Evolutionary conservation across 305 asterid genomes (phyloP).

Genomic region (Solanum hybrid): DNA sequence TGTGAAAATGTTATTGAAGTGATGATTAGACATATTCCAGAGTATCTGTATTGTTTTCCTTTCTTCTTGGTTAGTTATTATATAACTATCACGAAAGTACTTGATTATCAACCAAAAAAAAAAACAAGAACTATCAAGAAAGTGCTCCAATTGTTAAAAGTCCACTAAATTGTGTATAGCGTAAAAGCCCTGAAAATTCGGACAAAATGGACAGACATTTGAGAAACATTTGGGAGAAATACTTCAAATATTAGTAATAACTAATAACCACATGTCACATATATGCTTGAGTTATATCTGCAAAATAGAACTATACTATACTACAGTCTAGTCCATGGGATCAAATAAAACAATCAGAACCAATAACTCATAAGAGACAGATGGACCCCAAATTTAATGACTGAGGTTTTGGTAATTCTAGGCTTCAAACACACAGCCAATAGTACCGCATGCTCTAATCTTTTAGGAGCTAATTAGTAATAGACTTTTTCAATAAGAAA

Average conservation of each 20-base stretch:
- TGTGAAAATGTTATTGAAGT: not conserved
- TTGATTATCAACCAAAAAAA: not conserved
- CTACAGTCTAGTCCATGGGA: not conserved
- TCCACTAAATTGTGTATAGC: not conserved
- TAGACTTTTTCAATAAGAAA: not conserved
- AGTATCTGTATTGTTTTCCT: not conserved
- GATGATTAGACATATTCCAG: not conserved
- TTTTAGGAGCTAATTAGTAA: not conserved
- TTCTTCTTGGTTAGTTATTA: not conserved
- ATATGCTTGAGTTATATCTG: not conserved
- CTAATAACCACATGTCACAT: not conserved
- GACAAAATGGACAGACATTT: not conserved
- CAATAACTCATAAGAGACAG: not conserved
- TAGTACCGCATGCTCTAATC: not conserved
- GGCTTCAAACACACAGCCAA: not conserved
- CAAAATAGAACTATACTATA: not conserved
- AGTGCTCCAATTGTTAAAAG: not conserved
- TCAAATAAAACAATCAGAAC: not conserved
- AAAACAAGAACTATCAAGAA: not conserved
- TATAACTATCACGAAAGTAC: not conserved
- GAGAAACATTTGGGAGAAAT: not conserved
- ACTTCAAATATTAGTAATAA: not conserved
- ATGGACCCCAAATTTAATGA: not conserved
- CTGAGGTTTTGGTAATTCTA: not conserved
- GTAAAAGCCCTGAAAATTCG: not conserved